Evolutionary conservation across 129 eudicot genomes (phyloP), one percentile per base, ranked within the genome.

Genomic region (Flaveria trinervia): DNA sequence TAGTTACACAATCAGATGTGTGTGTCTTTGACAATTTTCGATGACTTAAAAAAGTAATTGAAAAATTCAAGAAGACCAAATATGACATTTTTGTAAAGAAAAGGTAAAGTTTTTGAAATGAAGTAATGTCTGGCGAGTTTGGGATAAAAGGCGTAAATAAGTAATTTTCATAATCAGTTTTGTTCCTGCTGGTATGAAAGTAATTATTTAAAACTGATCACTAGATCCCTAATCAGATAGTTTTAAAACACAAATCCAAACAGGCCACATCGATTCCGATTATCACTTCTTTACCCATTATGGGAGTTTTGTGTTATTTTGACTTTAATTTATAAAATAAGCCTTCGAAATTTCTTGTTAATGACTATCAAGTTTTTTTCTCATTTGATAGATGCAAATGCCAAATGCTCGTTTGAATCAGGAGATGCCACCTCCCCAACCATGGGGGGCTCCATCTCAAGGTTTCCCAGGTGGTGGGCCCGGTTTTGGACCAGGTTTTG

Each of bases 401-500:
- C 87, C 89, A 70, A 93, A 86, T 84, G 65, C 82, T 78, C 86
- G 89, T 28, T 84, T 80, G 43, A 86, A 80, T 76, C 95, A 85
- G 79, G 89, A 87, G 33, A 82, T 88, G 85, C 91, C 92, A 9
- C 96, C 92, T 60, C 80, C 83, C 65, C 89, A 84, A 86, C 77
- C 89, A 23, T 90, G 96, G 96, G 96, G 93, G 83, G 92, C 84
- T 11, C 87, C 85, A 45, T 82, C 89, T 65, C 86, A 84, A 70
- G 88, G 84, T 67, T 85, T 89, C 78, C 83, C 87, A 11, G 59
- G 81, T 83, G 79, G 67, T 82, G 72, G 68, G 43, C 68, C 89
- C 54, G 87, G 85, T 30, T 80, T 74, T 15, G 92, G 89, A 50
- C 84, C 79, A 23, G 93, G 91, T 44, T 90, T 86, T 74, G 89